Evolutionary conservation across 2,329 filamentous ascomycete species (phyloP).

Genomic region (Trichoderma gracile): DNA sequence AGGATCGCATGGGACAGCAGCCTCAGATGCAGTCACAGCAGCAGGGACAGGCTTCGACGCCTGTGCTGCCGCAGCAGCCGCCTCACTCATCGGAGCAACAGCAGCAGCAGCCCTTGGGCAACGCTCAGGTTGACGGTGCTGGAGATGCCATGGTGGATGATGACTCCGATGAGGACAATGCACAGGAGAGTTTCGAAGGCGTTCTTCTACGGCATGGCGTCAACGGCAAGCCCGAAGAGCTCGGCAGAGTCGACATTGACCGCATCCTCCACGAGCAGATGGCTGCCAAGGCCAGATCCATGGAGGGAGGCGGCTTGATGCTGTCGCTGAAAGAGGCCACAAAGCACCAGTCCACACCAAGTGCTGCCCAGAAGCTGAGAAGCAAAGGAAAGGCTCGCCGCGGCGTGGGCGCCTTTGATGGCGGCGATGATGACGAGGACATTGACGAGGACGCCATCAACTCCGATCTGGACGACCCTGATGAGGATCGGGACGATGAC

Average conservation of each 20-base stretch:
- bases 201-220: constrained; percentile 60
- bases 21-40: constrained; percentile 34
- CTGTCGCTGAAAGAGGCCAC: constrained; percentile 63
- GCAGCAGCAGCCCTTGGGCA: constrained; percentile 32
- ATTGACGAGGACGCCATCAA: constrained; percentile 91
- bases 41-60: constrained; percentile 31
- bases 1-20: constrained; percentile 44
- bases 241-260: constrained; percentile 66
- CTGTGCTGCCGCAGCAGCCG: constrained; percentile 32
- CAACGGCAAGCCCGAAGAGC: constrained; percentile 55
- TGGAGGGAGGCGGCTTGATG: constrained; percentile 77
- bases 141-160: constrained; percentile 48
- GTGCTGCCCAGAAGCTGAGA: constrained; percentile 25
- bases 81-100: constrained; percentile 38
- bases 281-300: constrained; percentile 62
- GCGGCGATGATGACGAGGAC: constrained; percentile 60
- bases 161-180: constrained; percentile 41
- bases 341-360: constrained; percentile 35
- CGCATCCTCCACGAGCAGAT: constrained; percentile 68
- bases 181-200: constrained; percentile 54
- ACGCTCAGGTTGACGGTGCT: constrained; percentile 72
- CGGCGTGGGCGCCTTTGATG: constrained; percentile 59
- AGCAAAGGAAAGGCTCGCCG: constrained; percentile 32
- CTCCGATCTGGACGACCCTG: constrained; percentile 92
- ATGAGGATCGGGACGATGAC: constrained; percentile 80